Percentiles rank a stretch among this genome's conserved stretches.
Evolutionary conservation across 805 yeast genomes (phyloP).

Genomic region (Starmerella sp.): DNA sequence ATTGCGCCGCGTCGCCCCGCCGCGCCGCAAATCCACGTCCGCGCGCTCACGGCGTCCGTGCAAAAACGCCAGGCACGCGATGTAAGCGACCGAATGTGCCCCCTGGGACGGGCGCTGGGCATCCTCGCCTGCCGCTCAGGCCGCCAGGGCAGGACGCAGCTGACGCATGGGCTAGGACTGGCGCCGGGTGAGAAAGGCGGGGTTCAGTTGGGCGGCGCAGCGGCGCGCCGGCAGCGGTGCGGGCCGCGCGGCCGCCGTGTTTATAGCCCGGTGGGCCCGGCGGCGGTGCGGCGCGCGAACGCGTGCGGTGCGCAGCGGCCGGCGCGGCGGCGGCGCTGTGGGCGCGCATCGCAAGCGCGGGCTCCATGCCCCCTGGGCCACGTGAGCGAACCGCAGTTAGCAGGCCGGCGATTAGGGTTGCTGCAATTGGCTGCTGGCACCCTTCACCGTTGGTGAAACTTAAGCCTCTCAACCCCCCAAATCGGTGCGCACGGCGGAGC

Average conservation of each 20-base stretch:
- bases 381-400: conserved; percentile 2
- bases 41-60: no score
- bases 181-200: background rate
- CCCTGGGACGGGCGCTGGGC: no score
- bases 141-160: background rate
- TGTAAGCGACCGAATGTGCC: no score
- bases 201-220: background rate
- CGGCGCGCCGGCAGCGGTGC: no score
- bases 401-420: conserved; percentile 1
- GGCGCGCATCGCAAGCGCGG: background rate
- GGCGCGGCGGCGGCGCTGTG: no score
- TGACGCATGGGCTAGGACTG: background rate
- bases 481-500: background rate
- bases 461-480: background rate
- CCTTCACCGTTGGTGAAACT: background rate
- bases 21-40: no score
- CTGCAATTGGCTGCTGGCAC: background rate
- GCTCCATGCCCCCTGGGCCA: background rate
- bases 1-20: no score
- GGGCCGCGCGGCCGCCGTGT: no score
- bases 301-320: no score
- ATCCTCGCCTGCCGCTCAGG: background rate
- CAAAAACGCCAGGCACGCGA: no score
- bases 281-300: no score
- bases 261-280: no score